These are phyloP conservation scores for Stagonosporopsis rhizophila DNA, from an alignment of 2,329 filamentous ascomycete species.

Conservation along the genomic window DNA sequence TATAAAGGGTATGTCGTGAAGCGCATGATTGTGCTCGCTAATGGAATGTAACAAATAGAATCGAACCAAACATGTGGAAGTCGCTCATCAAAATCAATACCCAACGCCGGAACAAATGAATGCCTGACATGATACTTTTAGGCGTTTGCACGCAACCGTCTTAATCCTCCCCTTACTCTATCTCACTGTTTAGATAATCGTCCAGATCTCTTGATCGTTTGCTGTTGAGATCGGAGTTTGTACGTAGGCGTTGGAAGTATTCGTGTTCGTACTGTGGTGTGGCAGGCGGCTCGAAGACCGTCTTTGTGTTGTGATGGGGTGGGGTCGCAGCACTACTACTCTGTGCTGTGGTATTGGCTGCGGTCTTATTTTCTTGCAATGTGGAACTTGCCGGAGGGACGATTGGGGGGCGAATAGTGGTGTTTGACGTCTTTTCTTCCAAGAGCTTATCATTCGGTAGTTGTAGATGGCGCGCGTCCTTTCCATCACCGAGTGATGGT, in stretches of 20 bases:
- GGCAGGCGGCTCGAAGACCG: slow-evolving; percentile 12
- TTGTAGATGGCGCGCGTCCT: background rate
- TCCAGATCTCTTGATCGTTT: slow-evolving; percentile 11
- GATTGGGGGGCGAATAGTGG: slow-evolving; percentile 41
- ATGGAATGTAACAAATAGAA: background rate
- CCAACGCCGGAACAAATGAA: slow-evolving; percentile 11
- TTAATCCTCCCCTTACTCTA: slow-evolving; percentile 17
- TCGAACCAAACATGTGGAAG: background rate
- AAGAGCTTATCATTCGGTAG: slow-evolving; percentile 27
- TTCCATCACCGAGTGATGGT: background rate
- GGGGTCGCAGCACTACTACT: background rate
- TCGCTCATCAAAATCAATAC: background rate
- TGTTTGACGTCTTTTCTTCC: slow-evolving; percentile 42
- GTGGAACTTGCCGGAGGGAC: slow-evolving; percentile 23
- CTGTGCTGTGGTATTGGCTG: background rate
- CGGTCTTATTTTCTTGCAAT: background rate
- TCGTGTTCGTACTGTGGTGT: slow-evolving; percentile 20
- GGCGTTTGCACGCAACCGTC: slow-evolving; percentile 18
- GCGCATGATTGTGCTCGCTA: background rate
- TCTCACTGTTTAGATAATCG: slow-evolving; percentile 15
- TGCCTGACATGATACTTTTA: slow-evolving; percentile 11
- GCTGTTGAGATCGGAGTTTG: slow-evolving; percentile 10
- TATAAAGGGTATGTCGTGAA: background rate
- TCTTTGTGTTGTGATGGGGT: slow-evolving; percentile 16
- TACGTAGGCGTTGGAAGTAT: slow-evolving; percentile 11